Percentiles rank a stretch among this genome's conserved stretches.
Conservation (phyloP, 805 yeast genomes). For the Metschnikowia kofuensis region DNA sequence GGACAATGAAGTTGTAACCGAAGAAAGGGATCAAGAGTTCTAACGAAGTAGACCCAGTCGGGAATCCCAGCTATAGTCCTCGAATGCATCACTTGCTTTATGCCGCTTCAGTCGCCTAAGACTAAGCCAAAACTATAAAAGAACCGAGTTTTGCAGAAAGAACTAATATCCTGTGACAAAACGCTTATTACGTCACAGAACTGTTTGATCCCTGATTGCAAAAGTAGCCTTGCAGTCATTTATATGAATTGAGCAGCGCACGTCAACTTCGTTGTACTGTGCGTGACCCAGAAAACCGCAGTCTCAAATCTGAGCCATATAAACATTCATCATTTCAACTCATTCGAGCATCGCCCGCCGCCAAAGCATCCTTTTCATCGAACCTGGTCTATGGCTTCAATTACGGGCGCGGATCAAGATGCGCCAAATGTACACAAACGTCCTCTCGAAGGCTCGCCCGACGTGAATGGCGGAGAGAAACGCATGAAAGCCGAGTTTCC, state of each 20-base stretch:
- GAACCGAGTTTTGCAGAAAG: no score
- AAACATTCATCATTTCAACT: not conserved
- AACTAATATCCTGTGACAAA: no score
- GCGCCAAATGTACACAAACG: constrained; percentile 11
- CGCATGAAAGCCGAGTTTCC: constrained; percentile 12
- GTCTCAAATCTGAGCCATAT: not conserved
- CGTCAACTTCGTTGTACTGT: not conserved
- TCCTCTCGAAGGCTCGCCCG: constrained; percentile 8
- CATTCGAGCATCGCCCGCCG: not conserved
- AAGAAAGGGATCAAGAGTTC: not conserved
- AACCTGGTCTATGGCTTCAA: constrained; percentile 2
- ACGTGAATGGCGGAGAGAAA: constrained; percentile 6
- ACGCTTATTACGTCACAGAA: no score
- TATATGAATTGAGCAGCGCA: constrained; percentile 5
- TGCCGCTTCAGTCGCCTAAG: no score
- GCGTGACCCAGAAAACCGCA: not conserved
- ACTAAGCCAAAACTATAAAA: no score
- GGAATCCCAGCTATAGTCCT: no score
- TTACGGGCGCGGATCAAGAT: constrained; percentile 1
- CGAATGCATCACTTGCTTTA: no score
- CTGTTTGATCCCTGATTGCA: no score
- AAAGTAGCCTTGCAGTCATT: no score
- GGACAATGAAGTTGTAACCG: not conserved
- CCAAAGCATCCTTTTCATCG: not conserved
- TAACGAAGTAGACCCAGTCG: no score